Base-by-base conservation (phyloP, 495 filamentous ascomycete genomes). In the Aspergillus haitiensis region DNA sequence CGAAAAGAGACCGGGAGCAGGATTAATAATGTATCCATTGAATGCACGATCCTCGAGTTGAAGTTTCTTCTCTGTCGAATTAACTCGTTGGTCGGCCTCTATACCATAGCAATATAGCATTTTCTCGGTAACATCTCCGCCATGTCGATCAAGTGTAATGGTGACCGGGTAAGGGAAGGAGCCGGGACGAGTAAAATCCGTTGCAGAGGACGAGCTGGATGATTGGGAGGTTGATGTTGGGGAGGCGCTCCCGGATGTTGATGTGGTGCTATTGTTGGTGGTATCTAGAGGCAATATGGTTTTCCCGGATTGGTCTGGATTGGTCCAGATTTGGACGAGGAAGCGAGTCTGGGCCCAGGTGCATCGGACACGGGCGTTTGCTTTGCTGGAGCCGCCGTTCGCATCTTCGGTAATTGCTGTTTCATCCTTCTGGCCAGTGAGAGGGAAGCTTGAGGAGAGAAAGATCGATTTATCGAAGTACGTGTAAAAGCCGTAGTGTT, bases 401-500 rank as follows among this genome's bases (percentile, higher is more conserved):
- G 68, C 57, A 65, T 95, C 91, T 12, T 75, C 76, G 0, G 81
- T 67, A 27, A 51, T 63, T 33, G 55, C 34, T 15, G 63, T 66
- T 31, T 55, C 62, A 40, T 78, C 58, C 18, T 39, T 52, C 1
- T 4, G 7, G 0, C 58, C 58, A 2, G 50, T 76, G 16, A 80
- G 63, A 0, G 73, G 67, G 7, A 72, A 69, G n/a, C 72, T 66
- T 10, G 81, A 84, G 54, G 83, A 81, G 52, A 92, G 78, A 78
- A 92, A 95, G 54, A 95, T 91, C 6, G 89, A 89, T 63, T 91
- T 90, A 72, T 93, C 86, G 72, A 88, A 98, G 78, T 96, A 96
- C 0, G 83, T 88, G 72, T 96, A 97, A 74, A 97, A 97, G 9
- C 90, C 91, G 72, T 95, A 98, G 74, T 96, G 91, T 69, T 98